Conservation (phyloP, 2,329 filamentous ascomycete genomes). For the Venturia carpophila region DNA sequence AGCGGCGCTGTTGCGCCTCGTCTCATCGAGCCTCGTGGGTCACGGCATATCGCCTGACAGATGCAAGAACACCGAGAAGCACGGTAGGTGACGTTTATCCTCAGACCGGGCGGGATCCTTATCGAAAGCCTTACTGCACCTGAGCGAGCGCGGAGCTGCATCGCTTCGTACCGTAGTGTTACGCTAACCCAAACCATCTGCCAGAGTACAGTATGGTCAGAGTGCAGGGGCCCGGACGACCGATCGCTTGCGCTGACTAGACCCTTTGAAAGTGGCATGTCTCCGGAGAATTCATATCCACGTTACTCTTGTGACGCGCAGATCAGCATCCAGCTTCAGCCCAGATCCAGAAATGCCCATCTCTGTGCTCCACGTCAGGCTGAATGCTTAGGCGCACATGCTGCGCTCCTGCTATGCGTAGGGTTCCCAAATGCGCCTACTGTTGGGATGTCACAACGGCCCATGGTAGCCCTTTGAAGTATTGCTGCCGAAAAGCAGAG, state of each 20-base stretch:
- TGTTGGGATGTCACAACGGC: not conserved
- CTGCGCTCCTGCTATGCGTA: not conserved
- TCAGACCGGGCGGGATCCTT: not conserved
- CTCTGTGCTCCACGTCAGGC: constrained; percentile 1
- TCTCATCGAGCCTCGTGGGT: not conserved
- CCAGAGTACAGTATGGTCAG: not conserved
- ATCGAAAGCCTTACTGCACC: not conserved
- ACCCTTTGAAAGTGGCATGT: not conserved
- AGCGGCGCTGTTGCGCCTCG: not conserved
- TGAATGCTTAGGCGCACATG: not conserved
- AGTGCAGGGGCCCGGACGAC: not conserved
- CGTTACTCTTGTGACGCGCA: constrained; percentile 3
- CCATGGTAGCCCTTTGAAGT: not conserved
- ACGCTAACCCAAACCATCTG: not conserved
- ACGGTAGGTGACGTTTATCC: not conserved
- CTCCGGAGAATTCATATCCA: constrained; percentile 1
- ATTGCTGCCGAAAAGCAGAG: constrained; percentile 1
- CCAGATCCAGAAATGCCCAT: not conserved
- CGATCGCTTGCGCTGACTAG: not conserved
- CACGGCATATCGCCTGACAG: not conserved
- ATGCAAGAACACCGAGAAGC: not conserved
- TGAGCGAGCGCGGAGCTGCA: not conserved
- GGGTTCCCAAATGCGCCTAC: not conserved
- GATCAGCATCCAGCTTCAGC: not conserved
- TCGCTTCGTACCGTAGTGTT: not conserved